Evolutionary conservation across 1,284 basidiomycete species (phyloP).

Genomic region (Irpex rosettiformis): DNA sequence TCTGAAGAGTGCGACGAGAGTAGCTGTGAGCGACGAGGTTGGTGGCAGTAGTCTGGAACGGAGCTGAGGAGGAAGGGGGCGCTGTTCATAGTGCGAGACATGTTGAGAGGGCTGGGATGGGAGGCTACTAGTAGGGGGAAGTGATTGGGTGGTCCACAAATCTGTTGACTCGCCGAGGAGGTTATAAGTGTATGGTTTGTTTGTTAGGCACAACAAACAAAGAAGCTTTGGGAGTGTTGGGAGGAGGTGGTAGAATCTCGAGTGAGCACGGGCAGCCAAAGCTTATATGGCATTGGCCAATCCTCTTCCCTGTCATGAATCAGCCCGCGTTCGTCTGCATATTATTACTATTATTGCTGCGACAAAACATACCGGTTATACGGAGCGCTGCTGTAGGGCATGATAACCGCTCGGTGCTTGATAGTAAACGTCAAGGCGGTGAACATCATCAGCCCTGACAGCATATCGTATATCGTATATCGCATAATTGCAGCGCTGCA

Average conservation of each 20-base stretch:
- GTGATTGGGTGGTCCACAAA: neutral
- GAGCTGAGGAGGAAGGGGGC: slow-evolving; percentile 1
- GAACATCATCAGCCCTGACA: neutral
- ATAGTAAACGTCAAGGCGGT: neutral
- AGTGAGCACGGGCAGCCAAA: slow-evolving; percentile 2
- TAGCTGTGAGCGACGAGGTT: neutral
- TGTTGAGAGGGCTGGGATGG: slow-evolving; percentile 3
- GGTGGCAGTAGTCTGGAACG: slow-evolving; percentile 9
- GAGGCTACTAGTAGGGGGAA: neutral
- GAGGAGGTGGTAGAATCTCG: neutral
- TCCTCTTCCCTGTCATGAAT: neutral
- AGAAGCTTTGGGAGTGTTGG: slow-evolving; percentile 12
- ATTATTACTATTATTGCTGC: slow-evolving; percentile 1
- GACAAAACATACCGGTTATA: slow-evolving; percentile 4
- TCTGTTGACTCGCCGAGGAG: neutral
- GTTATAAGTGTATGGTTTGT: slow-evolving; percentile 4
- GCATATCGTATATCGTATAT: neutral
- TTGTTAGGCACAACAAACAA: slow-evolving; percentile 12
- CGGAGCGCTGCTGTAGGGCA: slow-evolving; percentile 12
- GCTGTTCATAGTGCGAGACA: slow-evolving; percentile 18
- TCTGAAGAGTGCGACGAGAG: slow-evolving; percentile 19
- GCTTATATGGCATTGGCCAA: slow-evolving; percentile 13
- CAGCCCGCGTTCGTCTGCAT: slow-evolving; percentile 1
- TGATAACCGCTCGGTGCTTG: slow-evolving; percentile 7
- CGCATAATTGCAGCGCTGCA: neutral